Evolutionary conservation across 305 asterid species (phyloP).

Genomic region (Fraxinus dipetala): DNA sequence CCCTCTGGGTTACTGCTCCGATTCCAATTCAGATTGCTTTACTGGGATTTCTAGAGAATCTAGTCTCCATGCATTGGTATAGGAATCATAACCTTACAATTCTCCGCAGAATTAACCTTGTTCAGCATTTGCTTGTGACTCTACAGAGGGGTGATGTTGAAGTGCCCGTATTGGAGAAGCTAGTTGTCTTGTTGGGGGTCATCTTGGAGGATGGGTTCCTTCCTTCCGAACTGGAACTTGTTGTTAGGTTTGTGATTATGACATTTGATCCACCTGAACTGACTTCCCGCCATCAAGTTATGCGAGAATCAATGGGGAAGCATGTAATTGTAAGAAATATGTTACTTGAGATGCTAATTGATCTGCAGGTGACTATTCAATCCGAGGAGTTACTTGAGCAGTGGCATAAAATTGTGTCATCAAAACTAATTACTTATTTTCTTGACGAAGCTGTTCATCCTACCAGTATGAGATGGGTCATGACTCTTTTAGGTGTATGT

Average conservation of each 20-base stretch:
- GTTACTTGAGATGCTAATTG: constrained; percentile 99
- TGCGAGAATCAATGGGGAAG: constrained; percentile 94
- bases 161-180: constrained; percentile 91
- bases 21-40: constrained; percentile 84
- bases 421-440: constrained; percentile 82
- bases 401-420: constrained; percentile 98
- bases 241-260: constrained; percentile 95
- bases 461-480: constrained; percentile 99
- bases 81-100: constrained; percentile 97
- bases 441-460: constrained; percentile 99
- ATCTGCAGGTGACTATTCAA: constrained; percentile 91
- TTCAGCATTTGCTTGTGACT: constrained; percentile 92
- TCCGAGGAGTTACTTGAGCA: constrained; percentile 98
- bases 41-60: constrained; percentile 97
- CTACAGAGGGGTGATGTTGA: constrained; percentile 99
- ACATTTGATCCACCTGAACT: constrained; percentile 96
- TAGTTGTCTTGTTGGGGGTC: constrained; percentile 89
- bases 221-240: constrained; percentile 94
- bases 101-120: constrained; percentile 94
- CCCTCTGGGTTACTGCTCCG: constrained; percentile 95
- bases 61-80: constrained; percentile 99
- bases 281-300: constrained; percentile 56
- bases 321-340: constrained; percentile 97
- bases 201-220: constrained; percentile 98
- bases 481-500: constrained; percentile 97